Evolutionary conservation across 73 alveolate genomes (phyloP).

Genomic region (Paraurostyla sp.): DNA sequence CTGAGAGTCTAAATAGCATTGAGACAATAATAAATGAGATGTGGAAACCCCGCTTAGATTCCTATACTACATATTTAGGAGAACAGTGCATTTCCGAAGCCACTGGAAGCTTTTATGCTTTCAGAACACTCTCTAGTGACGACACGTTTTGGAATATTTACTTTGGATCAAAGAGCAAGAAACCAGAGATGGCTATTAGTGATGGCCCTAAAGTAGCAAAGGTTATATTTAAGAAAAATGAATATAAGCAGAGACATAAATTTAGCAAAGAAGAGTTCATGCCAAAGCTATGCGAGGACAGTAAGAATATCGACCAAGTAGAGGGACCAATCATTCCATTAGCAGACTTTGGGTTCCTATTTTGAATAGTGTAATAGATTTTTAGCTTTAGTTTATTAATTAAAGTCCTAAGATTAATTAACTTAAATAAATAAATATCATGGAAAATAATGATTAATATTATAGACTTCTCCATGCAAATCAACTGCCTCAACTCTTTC

Average conservation of each 20-base stretch:
- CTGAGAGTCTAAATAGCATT: conserved; percentile 13
- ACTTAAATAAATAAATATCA: not conserved
- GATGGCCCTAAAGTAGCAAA: not conserved
- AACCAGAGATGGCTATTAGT: conserved; percentile 1
- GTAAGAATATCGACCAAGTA: not conserved
- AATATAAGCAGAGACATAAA: not conserved
- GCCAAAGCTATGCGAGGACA: not conserved
- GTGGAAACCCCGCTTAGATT: not conserved
- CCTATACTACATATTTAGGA: conserved; percentile 5
- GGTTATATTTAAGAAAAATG: not conserved
- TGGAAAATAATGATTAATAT: not conserved
- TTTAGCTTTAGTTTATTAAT: not conserved
- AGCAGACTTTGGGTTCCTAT: conserved; percentile 27
- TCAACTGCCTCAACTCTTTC: not conserved
- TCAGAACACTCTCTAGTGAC: not conserved
- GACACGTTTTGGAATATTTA: conserved; percentile 10
- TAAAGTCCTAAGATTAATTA: not conserved
- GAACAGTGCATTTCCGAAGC: not conserved
- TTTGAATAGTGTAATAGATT: not conserved
- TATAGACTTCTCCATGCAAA: not conserved
- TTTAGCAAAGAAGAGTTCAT: not conserved
- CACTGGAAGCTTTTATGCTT: not conserved
- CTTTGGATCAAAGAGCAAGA: not conserved
- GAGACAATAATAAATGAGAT: not conserved
- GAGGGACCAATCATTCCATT: conserved; percentile 41